Evolutionary conservation across 2,329 filamentous ascomycete species (phyloP), one percentile per base, ranked within the genome.

Genomic region (Fusarium aywerte): DNA sequence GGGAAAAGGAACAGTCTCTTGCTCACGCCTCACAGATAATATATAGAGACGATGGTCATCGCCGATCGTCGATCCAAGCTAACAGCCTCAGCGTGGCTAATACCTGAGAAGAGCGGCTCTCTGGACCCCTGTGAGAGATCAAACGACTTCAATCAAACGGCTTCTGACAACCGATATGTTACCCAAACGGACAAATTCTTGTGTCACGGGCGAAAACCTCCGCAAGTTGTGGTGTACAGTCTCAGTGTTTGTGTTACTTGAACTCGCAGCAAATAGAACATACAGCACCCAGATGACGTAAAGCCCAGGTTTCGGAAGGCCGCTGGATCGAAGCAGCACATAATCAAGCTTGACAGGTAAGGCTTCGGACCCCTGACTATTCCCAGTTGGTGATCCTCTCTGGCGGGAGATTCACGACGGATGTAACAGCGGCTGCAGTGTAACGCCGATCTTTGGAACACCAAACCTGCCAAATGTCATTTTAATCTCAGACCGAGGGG

Each of bases 351-450:
- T 23, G 36, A 40, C 47, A 61, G 33, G 33, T 13, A 20, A 27
- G 9, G 31, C 29, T 23, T 21, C 32, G 8, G 60, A 61, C 61
- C 61, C 56, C 65, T 62, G 61, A 51, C 48, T 51, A 58, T 55
- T 18, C 65, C 62, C 43, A 27, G 45, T 61, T 47, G 51, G 54
- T 48, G 60, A 54, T 65, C 44, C 44, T 49, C 32, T 40, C 31
- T 20, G 45, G 51, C 36, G 35, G 49, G 65, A 68, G 55, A 68
- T 68, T 68, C 65, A 50, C 47, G 35, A 25, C 62, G 51, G 60
- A 48, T 67, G 63, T 48, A 58, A 66, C 63, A 39, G 27, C 42
- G 57, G 62, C 62, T 66, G 65, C 65, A 52, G 61, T 68, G 65
- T 62, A 68, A 68, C 65, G 45, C 58, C 51, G 65, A 68, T 68